phyloP scores from a whole-genome alignment of 2,329 filamentous ascomycete species.

The Chaetomium olivaceum region DNA sequence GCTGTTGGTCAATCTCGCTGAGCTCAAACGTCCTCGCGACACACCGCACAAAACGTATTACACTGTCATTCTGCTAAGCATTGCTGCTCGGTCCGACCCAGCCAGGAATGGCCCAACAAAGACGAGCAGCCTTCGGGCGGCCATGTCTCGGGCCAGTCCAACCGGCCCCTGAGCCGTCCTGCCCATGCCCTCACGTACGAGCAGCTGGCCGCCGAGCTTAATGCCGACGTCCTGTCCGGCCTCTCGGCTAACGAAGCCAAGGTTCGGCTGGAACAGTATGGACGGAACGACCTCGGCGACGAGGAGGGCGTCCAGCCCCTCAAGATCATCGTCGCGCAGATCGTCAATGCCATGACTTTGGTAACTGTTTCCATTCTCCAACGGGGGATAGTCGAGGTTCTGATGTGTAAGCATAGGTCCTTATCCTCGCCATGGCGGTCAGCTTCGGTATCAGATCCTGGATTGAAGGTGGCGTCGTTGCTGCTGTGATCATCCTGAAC shows the following conservation, averaged over 20 bases:
- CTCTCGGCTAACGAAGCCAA: slow-evolving; percentile 61
- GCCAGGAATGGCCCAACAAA: no score
- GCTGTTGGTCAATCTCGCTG: no score
- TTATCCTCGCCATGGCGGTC: slow-evolving; percentile 72
- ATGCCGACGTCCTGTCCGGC: slow-evolving; percentile 66
- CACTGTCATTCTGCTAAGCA: no score
- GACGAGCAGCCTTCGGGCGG: slow-evolving; percentile 29
- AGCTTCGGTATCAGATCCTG: slow-evolving; percentile 67
- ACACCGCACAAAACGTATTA: no score
- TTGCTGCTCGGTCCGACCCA: no score
- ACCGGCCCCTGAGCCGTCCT: slow-evolving; percentile 57
- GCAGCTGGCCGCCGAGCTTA: slow-evolving; percentile 63
- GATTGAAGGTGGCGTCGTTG: slow-evolving; percentile 68
- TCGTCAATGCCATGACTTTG: slow-evolving; percentile 77
- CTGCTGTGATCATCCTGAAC: slow-evolving; percentile 67
- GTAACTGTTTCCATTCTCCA: slow-evolving; percentile 43
- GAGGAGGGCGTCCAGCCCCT: slow-evolving; percentile 68
- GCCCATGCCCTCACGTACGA: slow-evolving; percentile 63
- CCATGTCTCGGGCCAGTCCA: slow-evolving; percentile 46
- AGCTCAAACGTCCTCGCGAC: no score
- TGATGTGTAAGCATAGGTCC: slow-evolving; percentile 53
- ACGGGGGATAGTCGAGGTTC: slow-evolving; percentile 35
- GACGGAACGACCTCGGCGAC: slow-evolving; percentile 70
- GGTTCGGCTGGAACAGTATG: slow-evolving; percentile 59
- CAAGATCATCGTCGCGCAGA: slow-evolving; percentile 71